Percentiles rank a stretch among this genome's conserved stretches.
phyloP scores from a whole-genome alignment of 495 filamentous ascomycete species.

The Mycothermus thermophilus region DNA sequence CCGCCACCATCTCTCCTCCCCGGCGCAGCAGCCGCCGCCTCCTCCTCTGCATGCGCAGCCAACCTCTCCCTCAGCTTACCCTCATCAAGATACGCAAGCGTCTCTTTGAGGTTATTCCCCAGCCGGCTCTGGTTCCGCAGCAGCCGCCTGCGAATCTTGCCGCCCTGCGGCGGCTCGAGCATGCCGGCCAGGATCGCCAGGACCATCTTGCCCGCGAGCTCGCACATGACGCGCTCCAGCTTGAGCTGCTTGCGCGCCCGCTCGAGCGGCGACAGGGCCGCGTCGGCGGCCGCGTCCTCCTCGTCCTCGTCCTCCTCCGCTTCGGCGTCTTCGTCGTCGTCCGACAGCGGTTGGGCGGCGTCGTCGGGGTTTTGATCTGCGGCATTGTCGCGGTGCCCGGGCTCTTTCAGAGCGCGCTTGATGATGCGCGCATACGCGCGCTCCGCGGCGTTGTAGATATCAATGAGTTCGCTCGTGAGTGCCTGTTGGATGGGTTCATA shows the following conservation, averaged over 20 bases:
- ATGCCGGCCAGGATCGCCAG: constrained; percentile 60
- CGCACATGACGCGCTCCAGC: constrained; percentile 71
- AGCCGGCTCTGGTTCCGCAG: constrained; percentile 51
- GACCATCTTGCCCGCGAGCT: constrained; percentile 69
- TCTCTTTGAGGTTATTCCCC: constrained; percentile 62
- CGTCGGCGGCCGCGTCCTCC: constrained; percentile 34
- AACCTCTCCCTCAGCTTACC: constrained; percentile 26
- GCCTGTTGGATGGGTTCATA: constrained; percentile 46
- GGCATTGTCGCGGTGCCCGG: constrained; percentile 54
- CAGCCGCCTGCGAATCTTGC: constrained; percentile 49
- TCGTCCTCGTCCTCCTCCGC: constrained; percentile 45
- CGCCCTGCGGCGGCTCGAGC: constrained; percentile 48
- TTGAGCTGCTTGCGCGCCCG: constrained; percentile 47
- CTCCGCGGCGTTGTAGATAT: constrained; percentile 62
- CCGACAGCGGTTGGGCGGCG: constrained; percentile 24
- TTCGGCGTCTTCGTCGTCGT: constrained; percentile 38
- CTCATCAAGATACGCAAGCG: constrained; percentile 60
- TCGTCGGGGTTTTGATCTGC: constrained; percentile 42
- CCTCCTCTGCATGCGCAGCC: constrained; percentile 9
- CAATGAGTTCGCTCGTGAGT: constrained; percentile 47
- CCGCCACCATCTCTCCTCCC: constrained; percentile 9
- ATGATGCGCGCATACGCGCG: constrained; percentile 57
- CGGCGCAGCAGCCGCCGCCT: not conserved
- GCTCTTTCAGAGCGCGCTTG: constrained; percentile 48
- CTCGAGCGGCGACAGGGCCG: constrained; percentile 38